Evolutionary conservation across 371 early-diverging fungal genomes (phyloP), one percentile per base, ranked within the genome.

Genomic region (Circinella umbellata): DNA sequence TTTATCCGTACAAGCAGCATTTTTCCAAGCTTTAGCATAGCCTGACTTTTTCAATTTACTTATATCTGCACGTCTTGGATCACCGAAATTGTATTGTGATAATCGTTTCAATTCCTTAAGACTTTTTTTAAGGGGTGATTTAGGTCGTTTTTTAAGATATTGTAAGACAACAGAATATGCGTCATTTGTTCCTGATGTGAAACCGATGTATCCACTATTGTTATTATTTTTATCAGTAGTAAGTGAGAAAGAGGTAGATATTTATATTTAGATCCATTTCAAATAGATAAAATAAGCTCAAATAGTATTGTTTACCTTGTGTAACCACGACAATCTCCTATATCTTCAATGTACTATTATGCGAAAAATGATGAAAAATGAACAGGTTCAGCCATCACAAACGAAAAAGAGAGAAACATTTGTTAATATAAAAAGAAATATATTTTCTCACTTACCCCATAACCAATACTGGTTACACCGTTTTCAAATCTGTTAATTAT

Each of bases 151-250:
- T 18, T 71, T 67, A 4, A 76, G 74, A 42, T 87, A 88, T 61
- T 79, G 80, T n/a, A 83, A 66, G 1, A 88, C 77, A 0, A 90
- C 86, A 3, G 80, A 69, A 69, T 80, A 82, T 0, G 85, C 85
- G 67, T 88, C 88, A 35, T 87, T 85, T 13, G 88, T 88, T 34
- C 84, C 86, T 0, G 88, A 83, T 34, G 87, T 87, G 57, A 88
- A 90, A 4, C 87, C 87, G 54, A 88, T 86, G 66, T 85, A 84
- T n/a, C 89, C 89, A 53, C 86, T 82, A 66, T 14, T 47, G 15
- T 47, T 1, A 27, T 27, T 27, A 27, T 27, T 27, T 27, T 27
- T 27, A 27, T 27, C 27, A 27, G 27, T 27, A 27, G 2, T 27
- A 1, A 27, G 0, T 27, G 27, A 27, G 27, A 27, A 27, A 27